phyloP scores from a whole-genome alignment of 192 early-diverging fungal genomes.

The Umbelopsis sp. region DNA sequence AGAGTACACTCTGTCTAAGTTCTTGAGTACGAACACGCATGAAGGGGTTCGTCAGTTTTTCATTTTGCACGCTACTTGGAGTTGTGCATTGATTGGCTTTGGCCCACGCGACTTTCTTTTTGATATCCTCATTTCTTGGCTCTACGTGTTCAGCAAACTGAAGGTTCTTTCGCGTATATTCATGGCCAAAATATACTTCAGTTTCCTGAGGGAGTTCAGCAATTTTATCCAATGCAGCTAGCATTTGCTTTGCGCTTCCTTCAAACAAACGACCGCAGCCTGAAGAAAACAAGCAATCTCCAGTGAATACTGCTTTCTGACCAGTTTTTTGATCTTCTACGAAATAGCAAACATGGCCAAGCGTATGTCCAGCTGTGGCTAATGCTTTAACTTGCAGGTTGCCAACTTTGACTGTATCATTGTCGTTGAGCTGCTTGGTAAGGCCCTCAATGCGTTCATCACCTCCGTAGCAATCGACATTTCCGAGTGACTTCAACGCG shows the following conservation, averaged over 20 bases:
- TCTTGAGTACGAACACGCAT: conserved; percentile 23
- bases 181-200: conserved; percentile 90
- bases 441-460: conserved; percentile 25
- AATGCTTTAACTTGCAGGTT: conserved; percentile 28
- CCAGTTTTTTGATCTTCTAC: conserved; percentile 26
- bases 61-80: conserved; percentile 34
- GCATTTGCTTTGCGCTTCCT: conserved; percentile 84
- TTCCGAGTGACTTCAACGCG: conserved; percentile 11
- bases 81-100: conserved; percentile 47
- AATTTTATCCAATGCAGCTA: conserved; percentile 72
- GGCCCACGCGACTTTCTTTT: conserved; percentile 30
- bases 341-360: conserved; percentile 37
- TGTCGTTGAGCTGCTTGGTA: conserved; percentile 25
- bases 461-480: conserved; percentile 32
- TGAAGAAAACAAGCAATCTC: conserved; percentile 43
- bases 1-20: conserved; percentile 15
- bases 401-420: conserved; percentile 25
- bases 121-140: conserved; percentile 34
- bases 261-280: conserved; percentile 96
- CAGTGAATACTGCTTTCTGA: conserved; percentile 38
- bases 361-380: conserved; percentile 37
- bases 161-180: conserved; percentile 81
- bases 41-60: conserved; percentile 40
- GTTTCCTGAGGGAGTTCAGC: conserved; percentile 77
- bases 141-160: conserved; percentile 36